Percentiles rank a stretch among this genome's conserved stretches.
phyloP scores from a whole-genome alignment of 1,139 yeast species.

The Blastobotrys ciferrii region DNA sequence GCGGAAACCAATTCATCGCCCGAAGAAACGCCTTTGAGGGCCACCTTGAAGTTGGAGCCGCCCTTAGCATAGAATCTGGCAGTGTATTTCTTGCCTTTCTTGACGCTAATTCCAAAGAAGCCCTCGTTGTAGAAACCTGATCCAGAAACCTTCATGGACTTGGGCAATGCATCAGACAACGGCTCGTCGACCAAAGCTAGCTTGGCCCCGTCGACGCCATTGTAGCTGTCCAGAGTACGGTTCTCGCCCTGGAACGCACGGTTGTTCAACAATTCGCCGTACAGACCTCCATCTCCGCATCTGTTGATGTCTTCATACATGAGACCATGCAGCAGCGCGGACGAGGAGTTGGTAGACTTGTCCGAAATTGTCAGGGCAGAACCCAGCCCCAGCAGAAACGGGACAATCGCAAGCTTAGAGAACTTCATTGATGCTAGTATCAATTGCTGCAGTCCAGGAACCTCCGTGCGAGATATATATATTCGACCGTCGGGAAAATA shows the following conservation, averaged over 20 bases:
- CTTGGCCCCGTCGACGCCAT: slow-evolving; percentile 9
- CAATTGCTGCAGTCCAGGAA: too few species aligned
- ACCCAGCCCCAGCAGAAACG: background rate
- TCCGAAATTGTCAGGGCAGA: slow-evolving; percentile 8
- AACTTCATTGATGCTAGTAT: background rate
- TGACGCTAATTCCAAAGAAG: slow-evolving; percentile 11
- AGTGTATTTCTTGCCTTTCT: slow-evolving; percentile 13
- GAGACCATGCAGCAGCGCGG: slow-evolving; percentile 12
- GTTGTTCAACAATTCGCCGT: slow-evolving; percentile 13
- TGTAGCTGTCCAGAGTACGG: slow-evolving; percentile 10
- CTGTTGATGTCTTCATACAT: slow-evolving; percentile 14
- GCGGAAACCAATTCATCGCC: slow-evolving; percentile 6
- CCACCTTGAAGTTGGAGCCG: slow-evolving; percentile 12
- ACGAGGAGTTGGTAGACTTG: slow-evolving; percentile 12
- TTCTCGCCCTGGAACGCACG: slow-evolving; percentile 13
- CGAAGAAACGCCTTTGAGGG: slow-evolving; percentile 6
- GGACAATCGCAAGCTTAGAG: background rate
- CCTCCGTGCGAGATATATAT: background rate
- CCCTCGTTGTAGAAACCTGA: slow-evolving; percentile 13
- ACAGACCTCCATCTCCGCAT: slow-evolving; percentile 13
- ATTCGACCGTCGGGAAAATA: background rate
- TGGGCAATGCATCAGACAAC: slow-evolving; percentile 6
- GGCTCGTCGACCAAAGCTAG: slow-evolving; percentile 8
- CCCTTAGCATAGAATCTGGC: slow-evolving; percentile 16
- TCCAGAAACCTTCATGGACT: slow-evolving; percentile 9